Base-by-base conservation (phyloP, 257 asterid genomes). In the Cruciata laevipes region DNA sequence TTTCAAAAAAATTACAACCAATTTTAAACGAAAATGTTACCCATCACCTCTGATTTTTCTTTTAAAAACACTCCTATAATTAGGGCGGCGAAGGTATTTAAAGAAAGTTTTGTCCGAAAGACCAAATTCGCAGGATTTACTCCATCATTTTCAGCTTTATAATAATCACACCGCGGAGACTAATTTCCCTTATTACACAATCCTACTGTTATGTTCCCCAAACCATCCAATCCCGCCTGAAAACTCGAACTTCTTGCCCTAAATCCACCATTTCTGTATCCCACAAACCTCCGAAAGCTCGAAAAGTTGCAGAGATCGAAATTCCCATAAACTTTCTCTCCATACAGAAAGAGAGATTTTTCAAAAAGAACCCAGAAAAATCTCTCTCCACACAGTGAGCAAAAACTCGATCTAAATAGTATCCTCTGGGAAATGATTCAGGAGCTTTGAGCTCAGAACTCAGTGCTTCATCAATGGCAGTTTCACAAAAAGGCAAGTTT, bases 401-500 rank as follows among this genome's bases (percentile, higher is more conserved):
- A 42, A 53, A 8, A 56, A 57, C 61, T 69, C 70, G 81, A 80
- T 80, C 79, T 73, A 68, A 23, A 33, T 13, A 71, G 35, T 8
- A 3, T 14, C 21, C 2, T 27, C 30, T 1, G 30, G 63, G 61
- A 18, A 60, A 76, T 59, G 74, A 52, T 47, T 55, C 42, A 68
- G 59, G 21, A 68, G 68, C 35, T 69, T 73, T 71, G 74, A 71
- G 42, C 65, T 47, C 27, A 7, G 38, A 40, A 6, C 71, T 57
- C 51, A 3, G 66, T 20, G 6, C 55, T 14, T 40, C 56, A 35
- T 72, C 77, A 67, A 81, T 81, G 85, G 78, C 72, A 10, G 63
- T 44, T 69, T 58, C 65, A 59, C 56, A 49, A 1, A 68, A 64
- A 81, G 85, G 85, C 81, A 81, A 81, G 83, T 69, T 73, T 65